Base-by-base conservation (phyloP, 1,284 basidiomycete genomes). In the Mycena citricolor region DNA sequence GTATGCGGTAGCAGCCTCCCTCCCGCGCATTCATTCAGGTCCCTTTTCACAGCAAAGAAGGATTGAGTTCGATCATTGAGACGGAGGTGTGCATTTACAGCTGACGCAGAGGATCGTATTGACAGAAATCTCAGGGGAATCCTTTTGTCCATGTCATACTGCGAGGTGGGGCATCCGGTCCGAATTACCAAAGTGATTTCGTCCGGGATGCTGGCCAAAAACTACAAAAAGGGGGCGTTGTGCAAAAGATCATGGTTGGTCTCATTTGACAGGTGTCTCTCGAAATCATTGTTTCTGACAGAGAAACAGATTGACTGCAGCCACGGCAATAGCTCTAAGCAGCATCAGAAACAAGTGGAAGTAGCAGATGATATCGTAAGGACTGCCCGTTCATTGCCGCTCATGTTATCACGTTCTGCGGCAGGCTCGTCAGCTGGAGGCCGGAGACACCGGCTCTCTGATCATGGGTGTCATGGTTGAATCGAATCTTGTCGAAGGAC, bases 381-480 rank as follows among this genome's bases (percentile, higher is more conserved):
- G 65, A 28, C 28, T 44, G 19, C 10, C 29, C 7, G 36, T 38
- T 24, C 41, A 23, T 24, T 34, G 21, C 30, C 14, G 20, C 32
- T 21, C 39, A 28, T n/a, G 17, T 42, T 6, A 21, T 36, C 20
- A 22, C 42, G 8, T 23, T 16, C 37, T 42, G 39, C 47, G 26
- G 35, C 52, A 89, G 86, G 81, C 86, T 17, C 68, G 69, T 32
- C 87, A 93, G 71, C 68, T 91, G 16, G 76, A 84, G 51, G 77
- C 74, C 3, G 71, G 73, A 26, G 83, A 90, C 42, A 92, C 90
- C 1, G 74, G 81, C 2, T 62, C 74, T 17, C 77, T 81, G 61
- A 92, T 99, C 56, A 87, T 97, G 77, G 95, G 95, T 47, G 93
- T 97, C 49, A 99, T 99, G 97, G 78, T 98, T 51, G 97, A 99